Base-by-base conservation (phyloP, 139 green algal species). In the Desmodesmus armatus region DNA sequence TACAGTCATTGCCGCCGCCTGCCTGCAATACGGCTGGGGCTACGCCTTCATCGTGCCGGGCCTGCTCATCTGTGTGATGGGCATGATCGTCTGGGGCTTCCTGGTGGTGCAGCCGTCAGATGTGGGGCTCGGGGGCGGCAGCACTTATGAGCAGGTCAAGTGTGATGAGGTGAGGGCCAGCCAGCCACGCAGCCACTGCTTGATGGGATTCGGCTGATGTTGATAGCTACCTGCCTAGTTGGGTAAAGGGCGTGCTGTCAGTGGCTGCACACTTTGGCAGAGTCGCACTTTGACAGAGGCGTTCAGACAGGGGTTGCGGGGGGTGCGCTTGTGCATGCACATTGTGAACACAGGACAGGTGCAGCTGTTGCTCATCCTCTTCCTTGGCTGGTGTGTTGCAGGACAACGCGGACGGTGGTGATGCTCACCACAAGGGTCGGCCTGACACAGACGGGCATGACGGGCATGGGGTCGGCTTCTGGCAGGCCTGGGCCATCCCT, bases 1-100 rank as follows among this genome's bases (percentile, higher is more conserved):
- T 23, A 95, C 94, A 39, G 87, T 98, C 0, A 80, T 98, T 3
- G 92, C 97, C 4, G 94, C 96, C 13, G 89, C 69, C 2, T 87
- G 91, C 70, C 92, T 97, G 71, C 51, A 80, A 37, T 93, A 90
- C 75, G 96, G 96, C 77, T 99, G 97, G 97, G 97, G 97, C 43
- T 98, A 92, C 87, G 93, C 93, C 6, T 99, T 99, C 74, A 51
- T 98, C 4, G 51, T 98, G 33, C 96, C 95, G 3, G 96, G 91
- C n/a, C 53, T 92, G n/a, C 39, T 91, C 23, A 94, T 94, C 76
- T 88, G 88, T 5, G 76, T 19, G 6, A 65, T 92, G 65, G 91
- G 89, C 3, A 11, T 94, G 31, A 35, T 96, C 11, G 88, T 96
- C n/a, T 96, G 89, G 55, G 37, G 87, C 21, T 95, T 96, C 75